Base-by-base conservation (phyloP, 108 stramenopile genomes). In the Nitzschia sp. region DNA sequence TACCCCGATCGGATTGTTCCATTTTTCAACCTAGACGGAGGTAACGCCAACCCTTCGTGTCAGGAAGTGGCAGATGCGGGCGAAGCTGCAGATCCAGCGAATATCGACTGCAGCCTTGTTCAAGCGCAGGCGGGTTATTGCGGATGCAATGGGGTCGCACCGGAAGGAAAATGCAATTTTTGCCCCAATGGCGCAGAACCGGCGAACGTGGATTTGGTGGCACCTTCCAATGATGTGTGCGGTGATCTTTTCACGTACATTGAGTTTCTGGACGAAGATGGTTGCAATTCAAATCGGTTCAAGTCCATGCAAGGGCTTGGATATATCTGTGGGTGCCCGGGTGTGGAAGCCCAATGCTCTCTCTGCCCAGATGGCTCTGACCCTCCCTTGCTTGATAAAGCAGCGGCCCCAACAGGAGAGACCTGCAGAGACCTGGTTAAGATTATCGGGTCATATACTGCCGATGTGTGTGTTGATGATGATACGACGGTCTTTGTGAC, bases 81-180 rank as follows among this genome's bases (percentile, higher is more conserved):
- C 26, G 55, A 54, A 29, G 59, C 42, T 34, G 65, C 64, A 28
- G 59, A 59, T 47, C 34, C 62, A 19, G 38, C 55, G 1, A 46
- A 17, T 1, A 23, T 34, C 18, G 32, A 45, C 13, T 74, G 73
- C 34, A 15, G 29, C 19, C 56, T 55, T 21, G 45, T 66, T 9
- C 48, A 62, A 31, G 65, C 53, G 26, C 64, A 74, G 31, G 57
- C 55, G 3, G 73, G 73, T 29, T 74, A 66, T 32, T 74, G 73
- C 59, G 73, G 73, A 13, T 74, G 73, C 30, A 21, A 27, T 51
- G 49, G 49, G 49, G 49, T 51, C 17, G 38, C 34, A 1, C 42
- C 59, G 2, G 23, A 18, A 3, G 33, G 53, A 15, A 56, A 60
- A 27, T 74, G 73, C 30, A 58, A 55, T 35, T 74, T 74, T 30